Evolutionary conservation across 2,329 filamentous ascomycete genomes (phyloP).

Genomic region (Diatrype stigma): DNA sequence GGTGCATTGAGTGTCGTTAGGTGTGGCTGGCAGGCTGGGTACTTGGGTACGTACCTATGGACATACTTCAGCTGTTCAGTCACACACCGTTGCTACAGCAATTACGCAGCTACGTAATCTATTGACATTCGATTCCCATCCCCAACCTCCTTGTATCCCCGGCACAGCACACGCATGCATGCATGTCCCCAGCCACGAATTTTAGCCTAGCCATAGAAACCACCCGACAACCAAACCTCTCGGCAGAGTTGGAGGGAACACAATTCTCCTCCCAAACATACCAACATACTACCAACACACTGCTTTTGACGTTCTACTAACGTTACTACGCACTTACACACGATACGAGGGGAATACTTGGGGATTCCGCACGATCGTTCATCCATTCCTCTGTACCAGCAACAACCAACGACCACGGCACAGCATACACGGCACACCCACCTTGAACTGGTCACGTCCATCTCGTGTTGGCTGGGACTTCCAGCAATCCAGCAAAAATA

Average conservation of each 20-base stretch:
- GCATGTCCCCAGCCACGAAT: conserved; percentile 16
- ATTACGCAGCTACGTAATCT: conserved; percentile 6
- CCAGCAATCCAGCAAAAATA: conserved; percentile 16
- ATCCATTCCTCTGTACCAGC: neutral
- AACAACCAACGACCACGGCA: neutral
- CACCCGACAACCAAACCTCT: conserved; percentile 14
- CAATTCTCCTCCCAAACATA: neutral
- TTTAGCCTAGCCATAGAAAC: conserved; percentile 21
- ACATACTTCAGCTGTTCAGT: no score
- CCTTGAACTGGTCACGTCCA: conserved; percentile 8
- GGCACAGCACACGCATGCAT: neutral
- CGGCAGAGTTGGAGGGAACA: neutral
- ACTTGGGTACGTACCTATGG: no score
- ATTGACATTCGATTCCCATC: conserved; percentile 26
- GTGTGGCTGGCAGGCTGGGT: no score
- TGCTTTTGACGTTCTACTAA: no score
- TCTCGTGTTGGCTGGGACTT: conserved; percentile 19
- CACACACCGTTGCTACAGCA: neutral
- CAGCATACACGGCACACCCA: conserved; percentile 1
- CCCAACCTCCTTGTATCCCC: conserved; percentile 13
- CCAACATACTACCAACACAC: no score
- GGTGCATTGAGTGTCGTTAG: no score
- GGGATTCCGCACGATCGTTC: no score
- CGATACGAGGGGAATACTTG: no score
- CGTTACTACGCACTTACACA: no score